phyloP scores from a whole-genome alignment of 305 asterid species.

The Rubia tinctorum region DNA sequence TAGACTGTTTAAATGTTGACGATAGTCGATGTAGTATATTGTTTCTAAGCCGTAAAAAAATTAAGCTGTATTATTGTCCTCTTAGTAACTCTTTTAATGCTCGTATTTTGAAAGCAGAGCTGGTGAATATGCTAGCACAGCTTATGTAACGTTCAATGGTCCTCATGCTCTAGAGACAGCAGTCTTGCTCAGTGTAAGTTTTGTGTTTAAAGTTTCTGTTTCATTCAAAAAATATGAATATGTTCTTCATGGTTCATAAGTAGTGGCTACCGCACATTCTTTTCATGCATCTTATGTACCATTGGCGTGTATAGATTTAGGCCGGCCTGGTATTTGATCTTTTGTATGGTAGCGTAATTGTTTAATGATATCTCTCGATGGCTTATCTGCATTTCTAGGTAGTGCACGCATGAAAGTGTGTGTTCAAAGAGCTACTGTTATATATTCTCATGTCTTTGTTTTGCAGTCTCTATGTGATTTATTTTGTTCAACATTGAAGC shows the following conservation, averaged over 20 bases:
- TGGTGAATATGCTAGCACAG: constrained; percentile 76
- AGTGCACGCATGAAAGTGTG: background rate
- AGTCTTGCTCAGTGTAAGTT: constrained; percentile 85
- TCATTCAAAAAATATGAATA: background rate
- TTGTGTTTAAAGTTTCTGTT: background rate
- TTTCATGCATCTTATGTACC: background rate
- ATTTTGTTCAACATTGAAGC: background rate
- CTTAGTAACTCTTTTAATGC: constrained; percentile 15
- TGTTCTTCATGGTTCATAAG: background rate
- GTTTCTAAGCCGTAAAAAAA: background rate
- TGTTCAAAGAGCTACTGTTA: background rate
- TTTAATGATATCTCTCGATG: background rate
- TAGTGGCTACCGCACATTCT: background rate
- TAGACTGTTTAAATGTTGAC: background rate
- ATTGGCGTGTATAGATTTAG: background rate
- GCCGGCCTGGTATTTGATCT: background rate
- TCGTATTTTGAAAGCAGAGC: constrained; percentile 53
- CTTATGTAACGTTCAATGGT: constrained; percentile 83
- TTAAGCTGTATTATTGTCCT: background rate
- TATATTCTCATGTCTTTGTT: background rate
- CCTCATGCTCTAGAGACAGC: constrained; percentile 94
- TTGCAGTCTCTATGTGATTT: background rate
- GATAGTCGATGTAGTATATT: background rate
- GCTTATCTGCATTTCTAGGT: background rate
- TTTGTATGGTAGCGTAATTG: background rate